Percentiles rank a stretch among this genome's conserved stretches.
Evolutionary conservation across 83 land plant genomes (phyloP).

Genomic region (Thuja plicata): DNA sequence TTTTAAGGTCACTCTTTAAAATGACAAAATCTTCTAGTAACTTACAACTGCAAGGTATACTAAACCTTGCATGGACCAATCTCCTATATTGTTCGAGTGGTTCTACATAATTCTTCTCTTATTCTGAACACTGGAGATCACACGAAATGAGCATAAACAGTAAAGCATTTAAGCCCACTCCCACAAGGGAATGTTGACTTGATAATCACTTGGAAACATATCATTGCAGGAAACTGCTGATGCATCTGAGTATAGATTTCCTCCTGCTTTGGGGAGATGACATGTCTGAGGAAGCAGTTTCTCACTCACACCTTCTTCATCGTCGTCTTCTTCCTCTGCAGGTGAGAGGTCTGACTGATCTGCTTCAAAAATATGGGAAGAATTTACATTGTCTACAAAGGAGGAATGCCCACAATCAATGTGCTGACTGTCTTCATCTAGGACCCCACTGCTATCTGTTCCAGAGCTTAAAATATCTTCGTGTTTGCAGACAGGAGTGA

Average conservation of each 20-base stretch:
- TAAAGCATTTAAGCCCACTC: constrained; percentile 1
- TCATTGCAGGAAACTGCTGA: constrained; percentile 6
- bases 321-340: not conserved
- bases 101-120: not conserved
- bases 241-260: constrained; percentile 1
- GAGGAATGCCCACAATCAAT: constrained; percentile 6
- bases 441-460: constrained; percentile 14
- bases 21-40: constrained; percentile 1
- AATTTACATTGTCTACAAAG: not conserved
- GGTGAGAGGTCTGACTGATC: constrained; percentile 10
- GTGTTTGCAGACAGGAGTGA: constrained; percentile 1
- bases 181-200: constrained; percentile 5
- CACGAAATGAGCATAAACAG: not conserved
- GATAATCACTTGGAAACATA: constrained; percentile 1
- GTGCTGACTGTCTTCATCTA: constrained; percentile 11
- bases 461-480: constrained; percentile 12
- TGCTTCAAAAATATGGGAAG: not conserved
- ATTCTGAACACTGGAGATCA: not conserved
- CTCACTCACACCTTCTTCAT: not conserved
- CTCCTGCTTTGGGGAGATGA: constrained; percentile 16
- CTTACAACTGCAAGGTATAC: constrained; percentile 1
- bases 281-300: not conserved
- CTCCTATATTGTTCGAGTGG: not conserved
- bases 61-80: not conserved
- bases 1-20: constrained; percentile 3